Percentiles rank a stretch among this genome's conserved stretches.
These are phyloP conservation scores for Fusarium verticillioides DNA, from an alignment of 2,329 filamentous ascomycete genomes.

Conservation along the genomic window DNA sequence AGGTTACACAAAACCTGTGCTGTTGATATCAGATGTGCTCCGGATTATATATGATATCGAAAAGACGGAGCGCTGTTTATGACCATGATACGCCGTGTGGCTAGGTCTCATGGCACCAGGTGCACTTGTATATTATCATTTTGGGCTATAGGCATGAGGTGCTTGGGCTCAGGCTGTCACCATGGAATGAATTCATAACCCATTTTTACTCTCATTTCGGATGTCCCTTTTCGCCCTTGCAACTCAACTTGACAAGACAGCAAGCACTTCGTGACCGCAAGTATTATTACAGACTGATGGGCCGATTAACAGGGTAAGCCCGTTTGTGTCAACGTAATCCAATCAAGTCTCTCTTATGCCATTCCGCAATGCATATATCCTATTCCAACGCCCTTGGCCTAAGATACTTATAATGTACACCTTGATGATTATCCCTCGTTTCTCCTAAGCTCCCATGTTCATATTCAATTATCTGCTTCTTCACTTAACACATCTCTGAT, in stretches of 20 bases:
- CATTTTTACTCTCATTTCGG: slow-evolving; percentile 16
- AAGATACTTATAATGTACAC: slow-evolving; percentile 42
- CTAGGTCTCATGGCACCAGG: slow-evolving; percentile 31
- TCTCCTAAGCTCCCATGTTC: slow-evolving; percentile 7
- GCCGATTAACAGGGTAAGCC: neutral
- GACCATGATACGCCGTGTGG: slow-evolving; percentile 21
- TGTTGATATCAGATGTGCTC: slow-evolving; percentile 23
- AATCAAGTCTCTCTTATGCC: slow-evolving; percentile 25
- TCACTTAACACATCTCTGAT: slow-evolving; percentile 67
- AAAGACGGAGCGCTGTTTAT: slow-evolving; percentile 13
- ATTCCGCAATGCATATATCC: slow-evolving; percentile 36
- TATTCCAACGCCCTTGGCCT: slow-evolving; percentile 42
- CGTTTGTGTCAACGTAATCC: slow-evolving; percentile 12
- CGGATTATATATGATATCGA: slow-evolving; percentile 14
- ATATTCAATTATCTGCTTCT: slow-evolving; percentile 55
- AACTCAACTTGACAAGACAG: neutral
- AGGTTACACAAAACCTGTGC: slow-evolving; percentile 2
- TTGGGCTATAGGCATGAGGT: slow-evolving; percentile 27
- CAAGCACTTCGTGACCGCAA: neutral
- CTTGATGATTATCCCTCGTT: slow-evolving; percentile 28
- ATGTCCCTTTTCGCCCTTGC: neutral
- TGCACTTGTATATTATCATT: slow-evolving; percentile 43
- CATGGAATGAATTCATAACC: slow-evolving; percentile 19
- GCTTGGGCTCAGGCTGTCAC: slow-evolving; percentile 4
- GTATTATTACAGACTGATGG: neutral